Percentiles rank a stretch among this genome's conserved stretches.
phyloP scores from a whole-genome alignment of 495 filamentous ascomycete genomes.

The Aspergillus leporis region DNA sequence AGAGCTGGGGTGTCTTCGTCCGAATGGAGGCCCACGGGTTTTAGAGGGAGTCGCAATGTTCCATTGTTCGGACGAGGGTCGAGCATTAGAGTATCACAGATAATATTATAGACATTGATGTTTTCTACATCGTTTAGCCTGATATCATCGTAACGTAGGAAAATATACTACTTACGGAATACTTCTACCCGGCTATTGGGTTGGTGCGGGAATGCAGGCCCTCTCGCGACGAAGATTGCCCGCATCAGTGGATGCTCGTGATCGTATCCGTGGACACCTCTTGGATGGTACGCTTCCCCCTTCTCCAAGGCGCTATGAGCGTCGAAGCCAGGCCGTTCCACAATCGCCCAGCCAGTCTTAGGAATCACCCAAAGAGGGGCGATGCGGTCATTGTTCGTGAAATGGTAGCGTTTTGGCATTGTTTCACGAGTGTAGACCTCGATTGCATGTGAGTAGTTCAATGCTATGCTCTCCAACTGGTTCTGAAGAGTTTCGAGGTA shows the following conservation, averaged over 20 bases:
- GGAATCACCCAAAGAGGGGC: slow-evolving; percentile 92
- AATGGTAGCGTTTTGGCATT: slow-evolving; percentile 91
- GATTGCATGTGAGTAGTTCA: slow-evolving; percentile 61
- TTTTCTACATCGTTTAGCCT: slow-evolving; percentile 62
- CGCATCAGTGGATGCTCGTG: slow-evolving; percentile 88
- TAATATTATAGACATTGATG: slow-evolving; percentile 89
- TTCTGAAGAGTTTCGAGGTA: slow-evolving; percentile 50
- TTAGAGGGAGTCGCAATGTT: slow-evolving; percentile 77
- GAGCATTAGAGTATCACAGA: slow-evolving; percentile 82
- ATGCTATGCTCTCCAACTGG: slow-evolving; percentile 42
- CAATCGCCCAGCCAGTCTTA: slow-evolving; percentile 86
- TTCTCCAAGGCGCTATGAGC: slow-evolving; percentile 59
- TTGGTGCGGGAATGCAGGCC: slow-evolving; percentile 82
- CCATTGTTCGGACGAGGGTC: slow-evolving; percentile 75
- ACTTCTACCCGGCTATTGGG: slow-evolving; percentile 75
- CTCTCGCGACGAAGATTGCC: slow-evolving; percentile 85
- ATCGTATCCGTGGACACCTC: slow-evolving; percentile 87
- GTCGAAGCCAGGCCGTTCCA: slow-evolving; percentile 76
- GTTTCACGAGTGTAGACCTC: slow-evolving; percentile 82
- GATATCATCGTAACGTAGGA: background rate
- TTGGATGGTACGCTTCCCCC: slow-evolving; percentile 68
- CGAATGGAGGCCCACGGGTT: slow-evolving; percentile 67
- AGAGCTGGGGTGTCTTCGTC: slow-evolving; percentile 40
- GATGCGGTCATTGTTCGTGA: slow-evolving; percentile 79
- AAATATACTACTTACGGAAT: slow-evolving; percentile 68